phyloP scores from a whole-genome alignment of 2,329 filamentous ascomycete species.

The Polytolypa hystricis region DNA sequence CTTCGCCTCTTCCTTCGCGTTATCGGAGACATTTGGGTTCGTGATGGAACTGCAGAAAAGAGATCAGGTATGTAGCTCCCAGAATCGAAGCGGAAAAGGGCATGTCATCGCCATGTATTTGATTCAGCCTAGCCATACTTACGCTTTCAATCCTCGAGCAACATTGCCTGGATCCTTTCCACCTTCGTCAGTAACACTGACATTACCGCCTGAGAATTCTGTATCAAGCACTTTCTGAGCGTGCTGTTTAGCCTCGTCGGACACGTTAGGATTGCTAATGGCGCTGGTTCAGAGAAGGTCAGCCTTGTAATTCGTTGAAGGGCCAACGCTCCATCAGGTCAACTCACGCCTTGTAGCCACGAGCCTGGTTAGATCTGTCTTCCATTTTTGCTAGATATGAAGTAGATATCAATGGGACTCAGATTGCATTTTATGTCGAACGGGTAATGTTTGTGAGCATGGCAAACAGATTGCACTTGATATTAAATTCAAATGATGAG shows the following conservation, averaged over 20 bases:
- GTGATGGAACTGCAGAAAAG: neutral
- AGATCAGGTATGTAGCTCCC: too few relatives aligned
- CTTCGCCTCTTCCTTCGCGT: neutral
- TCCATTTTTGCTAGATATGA: too few relatives aligned
- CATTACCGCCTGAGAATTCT: neutral
- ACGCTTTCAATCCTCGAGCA: neutral
- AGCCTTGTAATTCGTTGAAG: neutral
- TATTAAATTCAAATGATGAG: too few relatives aligned
- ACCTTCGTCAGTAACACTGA: neutral
- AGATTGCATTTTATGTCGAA: too few relatives aligned
- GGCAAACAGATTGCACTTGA: too few relatives aligned
- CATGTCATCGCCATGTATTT: too few relatives aligned
- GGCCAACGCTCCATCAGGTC: neutral
- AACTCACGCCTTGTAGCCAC: neutral
- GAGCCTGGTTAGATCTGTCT: neutral
- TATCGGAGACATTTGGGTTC: neutral
- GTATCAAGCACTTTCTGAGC: neutral
- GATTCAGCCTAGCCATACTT: too few relatives aligned
- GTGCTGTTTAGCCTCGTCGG: neutral
- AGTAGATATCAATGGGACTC: too few relatives aligned
- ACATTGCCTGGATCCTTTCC: neutral
- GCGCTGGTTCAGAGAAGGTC: neutral
- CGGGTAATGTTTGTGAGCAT: too few relatives aligned
- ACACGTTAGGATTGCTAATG: neutral
- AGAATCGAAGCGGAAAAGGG: too few relatives aligned